Evolutionary conservation across 768 basidiomycete genomes (phyloP), one percentile per base, ranked within the genome.

Genomic region (Dendrothele bispora): DNA sequence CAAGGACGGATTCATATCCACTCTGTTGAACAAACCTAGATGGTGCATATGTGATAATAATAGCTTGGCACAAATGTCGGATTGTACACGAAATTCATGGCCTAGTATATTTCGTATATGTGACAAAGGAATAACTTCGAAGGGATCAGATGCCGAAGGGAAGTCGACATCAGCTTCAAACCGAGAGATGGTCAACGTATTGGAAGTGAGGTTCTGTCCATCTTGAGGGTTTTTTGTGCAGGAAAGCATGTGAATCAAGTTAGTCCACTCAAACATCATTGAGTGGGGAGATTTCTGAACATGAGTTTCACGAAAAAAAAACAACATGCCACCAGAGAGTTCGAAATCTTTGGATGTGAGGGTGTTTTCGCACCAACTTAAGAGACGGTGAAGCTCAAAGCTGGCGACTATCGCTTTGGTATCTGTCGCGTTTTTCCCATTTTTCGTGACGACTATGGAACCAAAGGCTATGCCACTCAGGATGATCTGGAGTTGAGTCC

Each of bases 231-330:
- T 64, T 63, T 83, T 86, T 57, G 86, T 62, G 26, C 78, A 65
- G 21, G 84, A 77, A 8, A 78, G 68, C 12, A 87, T 68, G 59
- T 84, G 89, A 32, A 77, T 68, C 29, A 91, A 68, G 48, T 74
- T 78, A 2, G 82, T 72, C 80, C 83, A 86, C 49, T 85, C 79
- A 64, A 85, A 91, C 62, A 87, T 70, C 27, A 87, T 66, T 14
- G 72, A 70, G 40, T 76, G 69, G 21, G 72, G 67, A 5, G 67
- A 60, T 5, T 67, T 62, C n/a, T 58, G 49, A 10, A 74, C 56
- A 25, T 60, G 54, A 49, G 78, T 83, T 51, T 80, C 79, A 26
- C 73, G 67, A 34, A 79, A 65, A 58, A 79, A 86, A 49, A 84
- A 82, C 28, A 67, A 67, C 29, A 80, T 66, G 15, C 70, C 62